Evolutionary conservation across 2,329 filamentous ascomycete genomes (phyloP).

Genomic region (Paecilomyces sp.): DNA sequence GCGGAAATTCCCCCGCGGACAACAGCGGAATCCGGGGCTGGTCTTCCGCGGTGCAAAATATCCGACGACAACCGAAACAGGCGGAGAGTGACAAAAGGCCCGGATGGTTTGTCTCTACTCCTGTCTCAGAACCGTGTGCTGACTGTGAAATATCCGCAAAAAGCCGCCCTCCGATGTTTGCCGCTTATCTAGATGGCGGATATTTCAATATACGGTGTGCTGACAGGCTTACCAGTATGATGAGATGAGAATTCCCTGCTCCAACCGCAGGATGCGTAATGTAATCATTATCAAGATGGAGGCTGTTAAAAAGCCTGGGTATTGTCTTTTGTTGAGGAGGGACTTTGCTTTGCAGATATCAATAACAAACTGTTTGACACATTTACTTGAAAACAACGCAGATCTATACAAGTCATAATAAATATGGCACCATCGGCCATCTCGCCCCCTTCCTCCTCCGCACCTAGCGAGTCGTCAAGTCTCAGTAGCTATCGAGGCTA

Average conservation of each 20-base stretch:
- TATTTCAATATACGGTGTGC: neutral
- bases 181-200: neutral
- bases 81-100: neutral
- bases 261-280: neutral
- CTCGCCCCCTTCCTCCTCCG: conserved; percentile 24
- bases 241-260: neutral
- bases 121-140: neutral
- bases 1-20: neutral
- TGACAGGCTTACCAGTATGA: neutral
- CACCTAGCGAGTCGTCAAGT: conserved; percentile 8
- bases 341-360: neutral
- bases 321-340: neutral
- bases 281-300: neutral
- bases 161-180: neutral
- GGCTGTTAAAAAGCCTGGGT: neutral
- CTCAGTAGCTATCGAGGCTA: conserved; percentile 62
- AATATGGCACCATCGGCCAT: conserved; percentile 15
- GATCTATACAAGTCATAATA: neutral
- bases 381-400: neutral
- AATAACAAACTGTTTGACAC: neutral
- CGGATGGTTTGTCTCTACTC: neutral
- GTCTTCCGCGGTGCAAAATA: neutral
- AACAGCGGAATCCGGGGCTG: neutral
- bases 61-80: neutral
- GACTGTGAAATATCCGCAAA: neutral